phyloP scores from a whole-genome alignment of 2,329 filamentous ascomycete species.

The Chaetomiaceae sp. region DNA sequence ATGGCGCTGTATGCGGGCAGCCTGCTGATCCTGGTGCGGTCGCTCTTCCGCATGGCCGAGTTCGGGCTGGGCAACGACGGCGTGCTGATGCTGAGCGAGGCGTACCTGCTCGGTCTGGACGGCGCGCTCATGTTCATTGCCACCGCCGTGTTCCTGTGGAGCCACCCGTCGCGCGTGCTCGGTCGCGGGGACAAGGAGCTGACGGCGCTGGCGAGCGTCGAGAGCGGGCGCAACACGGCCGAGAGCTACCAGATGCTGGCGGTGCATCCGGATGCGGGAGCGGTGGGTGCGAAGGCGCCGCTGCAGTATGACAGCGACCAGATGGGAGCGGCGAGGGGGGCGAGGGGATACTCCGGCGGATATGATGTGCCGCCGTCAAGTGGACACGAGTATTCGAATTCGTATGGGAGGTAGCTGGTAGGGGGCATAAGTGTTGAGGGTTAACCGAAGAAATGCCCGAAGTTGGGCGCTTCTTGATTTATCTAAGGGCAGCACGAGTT shows the following conservation, averaged over 20 bases:
- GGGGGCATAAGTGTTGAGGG: too few relatives aligned
- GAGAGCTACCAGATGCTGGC: slow-evolving; percentile 5
- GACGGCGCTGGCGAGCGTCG: background rate
- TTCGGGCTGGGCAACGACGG: slow-evolving; percentile 39
- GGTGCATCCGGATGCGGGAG: background rate
- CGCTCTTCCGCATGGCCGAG: slow-evolving; percentile 43
- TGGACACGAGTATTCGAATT: background rate
- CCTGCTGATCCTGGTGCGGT: slow-evolving; percentile 42
- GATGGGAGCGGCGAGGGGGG: background rate
- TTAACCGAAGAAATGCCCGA: too few relatives aligned
- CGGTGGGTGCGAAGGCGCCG: background rate
- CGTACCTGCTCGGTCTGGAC: slow-evolving; percentile 36
- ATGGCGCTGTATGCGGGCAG: slow-evolving; percentile 37
- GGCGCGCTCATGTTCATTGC: slow-evolving; percentile 25
- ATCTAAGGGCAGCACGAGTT: too few relatives aligned
- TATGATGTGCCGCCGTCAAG: background rate
- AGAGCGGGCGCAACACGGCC: slow-evolving; percentile 1
- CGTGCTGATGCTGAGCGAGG: slow-evolving; percentile 39
- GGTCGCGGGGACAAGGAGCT: slow-evolving; percentile 15
- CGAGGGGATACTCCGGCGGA: background rate
- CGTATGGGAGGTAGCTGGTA: background rate
- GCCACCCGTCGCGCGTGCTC: slow-evolving; percentile 16
- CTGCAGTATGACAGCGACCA: slow-evolving; percentile 1
- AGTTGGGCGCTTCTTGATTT: too few relatives aligned
- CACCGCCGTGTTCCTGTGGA: slow-evolving; percentile 13